Conservation (phyloP, 169 alveolate species). For the Sarcocystis neurona region DNA sequence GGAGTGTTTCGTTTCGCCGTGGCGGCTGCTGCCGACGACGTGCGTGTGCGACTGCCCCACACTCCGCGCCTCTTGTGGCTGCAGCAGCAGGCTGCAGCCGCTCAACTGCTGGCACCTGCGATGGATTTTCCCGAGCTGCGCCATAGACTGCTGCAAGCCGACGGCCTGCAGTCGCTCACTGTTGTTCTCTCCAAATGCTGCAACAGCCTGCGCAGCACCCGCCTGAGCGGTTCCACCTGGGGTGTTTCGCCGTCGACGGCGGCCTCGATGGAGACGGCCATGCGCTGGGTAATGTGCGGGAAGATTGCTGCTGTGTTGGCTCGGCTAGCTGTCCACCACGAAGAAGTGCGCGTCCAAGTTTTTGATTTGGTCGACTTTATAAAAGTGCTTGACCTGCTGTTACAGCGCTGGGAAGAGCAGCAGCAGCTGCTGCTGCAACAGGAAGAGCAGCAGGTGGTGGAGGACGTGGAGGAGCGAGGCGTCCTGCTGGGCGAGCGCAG, state of each 20-base stretch:
- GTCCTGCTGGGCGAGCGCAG: neutral
- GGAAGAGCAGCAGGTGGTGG: slow-evolving; percentile 12
- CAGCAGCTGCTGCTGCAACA: slow-evolving; percentile 32
- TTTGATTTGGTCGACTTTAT: slow-evolving; percentile 33
- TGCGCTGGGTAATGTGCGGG: neutral
- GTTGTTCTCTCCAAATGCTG: neutral
- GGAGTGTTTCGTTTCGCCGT: slow-evolving; percentile 14
- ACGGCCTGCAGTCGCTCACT: neutral
- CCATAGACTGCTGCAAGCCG: slow-evolving; percentile 27
- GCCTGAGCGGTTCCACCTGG: neutral
- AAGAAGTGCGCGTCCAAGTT: slow-evolving; percentile 17
- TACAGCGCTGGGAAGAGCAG: neutral
- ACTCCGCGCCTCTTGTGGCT: slow-evolving; percentile 10
- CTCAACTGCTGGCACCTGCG: slow-evolving; percentile 29
- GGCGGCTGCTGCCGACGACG: slow-evolving; percentile 55
- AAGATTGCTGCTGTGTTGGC: slow-evolving; percentile 52
- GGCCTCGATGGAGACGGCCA: neutral
- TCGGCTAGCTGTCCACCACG: slow-evolving; percentile 38
- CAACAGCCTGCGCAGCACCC: neutral
- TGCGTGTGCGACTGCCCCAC: neutral
- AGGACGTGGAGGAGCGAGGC: neutral
- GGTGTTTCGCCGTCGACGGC: too few species aligned
- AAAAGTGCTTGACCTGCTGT: slow-evolving; percentile 26
- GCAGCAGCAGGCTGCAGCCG: slow-evolving; percentile 55
- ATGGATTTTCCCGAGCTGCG: slow-evolving; percentile 52